These are phyloP conservation scores for Tolypocladium pustulatum DNA, from an alignment of 2,329 filamentous ascomycete genomes.

Conservation along the genomic window DNA sequence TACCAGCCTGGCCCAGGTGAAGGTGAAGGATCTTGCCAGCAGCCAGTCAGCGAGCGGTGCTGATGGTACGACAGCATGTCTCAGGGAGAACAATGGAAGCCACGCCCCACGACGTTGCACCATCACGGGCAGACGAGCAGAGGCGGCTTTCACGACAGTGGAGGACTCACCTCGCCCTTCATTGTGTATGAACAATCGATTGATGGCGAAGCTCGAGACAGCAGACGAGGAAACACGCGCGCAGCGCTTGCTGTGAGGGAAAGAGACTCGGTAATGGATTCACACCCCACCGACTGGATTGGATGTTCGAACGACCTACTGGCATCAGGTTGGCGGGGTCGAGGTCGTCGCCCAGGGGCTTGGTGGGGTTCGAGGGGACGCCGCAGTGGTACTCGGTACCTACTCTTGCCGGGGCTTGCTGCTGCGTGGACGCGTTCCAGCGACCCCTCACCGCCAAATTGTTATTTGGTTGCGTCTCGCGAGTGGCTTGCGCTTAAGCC, in stretches of 20 bases:
- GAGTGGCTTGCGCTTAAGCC: not conserved
- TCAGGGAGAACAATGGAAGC: not conserved
- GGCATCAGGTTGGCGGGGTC: constrained; percentile 1
- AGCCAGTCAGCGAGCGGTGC: constrained; percentile 6
- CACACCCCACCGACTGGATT: constrained; percentile 6
- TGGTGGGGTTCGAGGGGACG: not conserved
- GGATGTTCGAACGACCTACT: not conserved
- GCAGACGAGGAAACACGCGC: constrained; percentile 18
- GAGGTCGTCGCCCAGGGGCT: not conserved
- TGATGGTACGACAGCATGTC: constrained; percentile 1
- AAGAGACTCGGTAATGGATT: constrained; percentile 22
- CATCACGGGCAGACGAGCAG: not conserved
- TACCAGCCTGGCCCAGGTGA: constrained; percentile 59
- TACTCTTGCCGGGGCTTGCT: not conserved
- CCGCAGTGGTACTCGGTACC: constrained; percentile 1
- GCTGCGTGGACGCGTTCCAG: not conserved
- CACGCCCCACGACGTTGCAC: not conserved
- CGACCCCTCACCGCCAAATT: constrained; percentile 6
- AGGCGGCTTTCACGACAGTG: not conserved
- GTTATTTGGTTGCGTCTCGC: not conserved
- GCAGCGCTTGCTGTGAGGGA: constrained; percentile 21
- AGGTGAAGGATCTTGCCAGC: constrained; percentile 47
- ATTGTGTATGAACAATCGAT: constrained; percentile 28
- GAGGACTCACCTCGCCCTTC: constrained; percentile 44
- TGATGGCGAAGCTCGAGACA: constrained; percentile 10